These are phyloP conservation scores for Pelargonium citronellum DNA, from an alignment of 441 rosid species.

Conservation along the genomic window DNA sequence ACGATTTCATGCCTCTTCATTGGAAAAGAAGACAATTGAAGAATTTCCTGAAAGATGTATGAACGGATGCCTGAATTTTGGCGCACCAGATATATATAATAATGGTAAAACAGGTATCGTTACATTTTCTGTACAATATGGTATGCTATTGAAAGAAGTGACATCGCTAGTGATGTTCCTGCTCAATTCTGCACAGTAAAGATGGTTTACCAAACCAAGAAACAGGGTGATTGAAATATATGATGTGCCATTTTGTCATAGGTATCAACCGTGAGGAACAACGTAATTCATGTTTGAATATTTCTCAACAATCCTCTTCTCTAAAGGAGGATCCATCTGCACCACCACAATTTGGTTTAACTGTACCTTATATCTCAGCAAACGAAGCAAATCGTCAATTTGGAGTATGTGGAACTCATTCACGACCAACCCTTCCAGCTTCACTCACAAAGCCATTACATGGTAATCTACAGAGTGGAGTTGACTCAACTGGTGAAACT, in stretches of 20 bases:
- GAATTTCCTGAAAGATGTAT: constrained; percentile 51
- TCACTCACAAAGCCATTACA: constrained; percentile 40
- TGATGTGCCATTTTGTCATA: constrained; percentile 32
- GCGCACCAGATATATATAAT: background rate
- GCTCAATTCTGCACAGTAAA: constrained; percentile 13
- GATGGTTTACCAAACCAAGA: constrained; percentile 4
- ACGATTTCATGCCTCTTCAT: constrained; percentile 36
- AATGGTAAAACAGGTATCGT: constrained; percentile 1
- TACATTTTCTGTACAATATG: constrained; percentile 13
- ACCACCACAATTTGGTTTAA: constrained; percentile 39
- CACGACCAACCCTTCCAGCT: constrained; percentile 40
- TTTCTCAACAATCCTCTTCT: constrained; percentile 38
- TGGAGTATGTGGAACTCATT: constrained; percentile 37
- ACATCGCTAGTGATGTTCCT: constrained; percentile 8
- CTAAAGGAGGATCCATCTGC: constrained; percentile 52
- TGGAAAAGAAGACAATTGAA: constrained; percentile 55
- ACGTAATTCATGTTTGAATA: constrained; percentile 40
- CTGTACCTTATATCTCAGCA: constrained; percentile 39
- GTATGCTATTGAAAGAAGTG: background rate
- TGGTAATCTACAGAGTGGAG: constrained; percentile 47
- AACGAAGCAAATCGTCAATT: constrained; percentile 53
- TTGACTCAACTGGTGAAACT: constrained; percentile 44
- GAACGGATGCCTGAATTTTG: constrained; percentile 32
- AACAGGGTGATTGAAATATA: constrained; percentile 17
- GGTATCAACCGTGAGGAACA: constrained; percentile 48